Evolutionary conservation across 2,329 filamentous ascomycete genomes (phyloP).

Genomic region (Fusarium euwallaceae): DNA sequence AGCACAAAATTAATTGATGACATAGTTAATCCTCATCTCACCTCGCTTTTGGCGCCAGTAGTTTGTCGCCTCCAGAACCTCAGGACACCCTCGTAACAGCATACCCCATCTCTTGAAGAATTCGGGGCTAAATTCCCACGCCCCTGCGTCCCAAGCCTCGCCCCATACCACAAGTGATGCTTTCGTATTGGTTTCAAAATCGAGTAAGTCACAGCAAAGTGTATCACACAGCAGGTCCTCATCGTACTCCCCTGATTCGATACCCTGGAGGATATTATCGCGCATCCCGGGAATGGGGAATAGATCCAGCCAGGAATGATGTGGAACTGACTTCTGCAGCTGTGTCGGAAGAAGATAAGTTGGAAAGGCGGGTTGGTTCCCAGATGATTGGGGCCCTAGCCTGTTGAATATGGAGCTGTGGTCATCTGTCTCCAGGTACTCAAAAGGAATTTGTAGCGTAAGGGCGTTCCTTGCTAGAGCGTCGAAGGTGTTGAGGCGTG

Average conservation of each 20-base stretch:
- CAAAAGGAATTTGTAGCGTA: neutral
- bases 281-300: neutral
- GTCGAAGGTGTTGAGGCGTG: neutral
- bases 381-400: neutral
- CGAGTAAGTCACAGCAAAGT: neutral
- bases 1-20: neutral
- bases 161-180: neutral
- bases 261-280: neutral
- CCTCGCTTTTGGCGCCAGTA: neutral
- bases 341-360: neutral
- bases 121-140: neutral
- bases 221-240: neutral
- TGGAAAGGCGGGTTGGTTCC: neutral
- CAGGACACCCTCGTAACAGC: neutral
- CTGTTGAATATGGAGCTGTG: neutral
- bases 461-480: neutral
- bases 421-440: neutral
- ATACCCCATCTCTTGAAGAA: neutral
- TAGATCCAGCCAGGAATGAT: slow-evolving; percentile 1
- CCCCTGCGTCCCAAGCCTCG: neutral
- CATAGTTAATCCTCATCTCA: neutral
- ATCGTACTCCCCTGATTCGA: neutral
- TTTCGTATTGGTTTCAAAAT: neutral
- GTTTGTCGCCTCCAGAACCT: neutral
- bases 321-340: neutral